Base-by-base conservation (phyloP, 192 early-diverging fungal genomes). In the Allomyces macrogynus region DNA sequence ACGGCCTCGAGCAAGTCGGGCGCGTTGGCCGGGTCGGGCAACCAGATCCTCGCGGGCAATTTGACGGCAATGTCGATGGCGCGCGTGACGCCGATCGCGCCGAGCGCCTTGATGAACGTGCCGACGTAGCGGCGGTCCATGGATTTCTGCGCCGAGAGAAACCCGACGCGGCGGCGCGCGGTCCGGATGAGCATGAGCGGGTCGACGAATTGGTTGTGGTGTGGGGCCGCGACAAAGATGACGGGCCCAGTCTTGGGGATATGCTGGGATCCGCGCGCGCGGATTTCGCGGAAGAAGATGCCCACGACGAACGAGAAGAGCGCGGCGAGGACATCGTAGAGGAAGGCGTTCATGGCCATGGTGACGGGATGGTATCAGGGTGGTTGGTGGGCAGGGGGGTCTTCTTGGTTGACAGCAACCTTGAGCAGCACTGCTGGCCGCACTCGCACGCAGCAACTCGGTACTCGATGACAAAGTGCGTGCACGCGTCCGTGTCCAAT, bases 171-270 rank as follows among this genome's bases (percentile, higher is more conserved):
- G 64, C 94, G 78, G 24, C 79, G 74, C 61, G 87, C 88, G 66
- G 89, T 86, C 62, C 80, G 82, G 69, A 95, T 84, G 16, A 99
- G 75, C 66, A 95, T 85, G 44, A 94, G 66, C 7, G 93, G 92
- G 74, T 99, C 95, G 32, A 99, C 86, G 78, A 99, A 97, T 84
- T 89, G 84, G 75, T 86, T 87, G 61, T 81, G 80, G 72, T 88
- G 86, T 43, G 84, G 86, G 4, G 83, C 89, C 8, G 81, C 88
- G 14, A 93, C 89, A 79, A 99, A 97, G 61, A 99, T 89, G 43
- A 96, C 84, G 11, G 96, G 96, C 0, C 94, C 96, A 18, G 81
- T 78, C 60, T 71, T 67, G 3, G 96, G 93, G 63, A 96, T 81
- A 65, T 84, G 80, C 71, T 93, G 89, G 23, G 84, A 76, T 65